Conservation (phyloP, 1,284 basidiomycete genomes). For the Sporisorium iseilematis-ciliati region DNA sequence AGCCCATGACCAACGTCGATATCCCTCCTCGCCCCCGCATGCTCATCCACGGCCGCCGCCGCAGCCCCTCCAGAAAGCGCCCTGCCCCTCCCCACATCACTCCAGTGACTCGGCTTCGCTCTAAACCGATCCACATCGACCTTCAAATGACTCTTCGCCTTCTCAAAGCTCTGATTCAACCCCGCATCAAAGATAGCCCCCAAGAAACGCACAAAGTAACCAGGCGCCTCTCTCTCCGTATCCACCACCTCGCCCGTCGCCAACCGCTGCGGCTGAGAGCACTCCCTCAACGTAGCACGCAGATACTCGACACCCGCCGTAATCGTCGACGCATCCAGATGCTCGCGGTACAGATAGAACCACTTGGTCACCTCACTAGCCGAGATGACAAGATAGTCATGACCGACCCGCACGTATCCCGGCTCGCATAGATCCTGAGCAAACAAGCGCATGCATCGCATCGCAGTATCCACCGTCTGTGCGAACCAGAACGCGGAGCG, state of each 20-base stretch:
- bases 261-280: conserved; percentile 39
- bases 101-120: conserved; percentile 7
- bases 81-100: background rate
- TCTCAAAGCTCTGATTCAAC: conserved; percentile 38
- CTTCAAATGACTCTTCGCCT: conserved; percentile 14
- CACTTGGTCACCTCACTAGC: conserved; percentile 48
- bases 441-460: conserved; percentile 39
- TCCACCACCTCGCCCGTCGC: conserved; percentile 41
- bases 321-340: conserved; percentile 33
- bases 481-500: conserved; percentile 49
- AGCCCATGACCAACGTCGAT: background rate
- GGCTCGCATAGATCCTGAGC: conserved; percentile 37
- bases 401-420: conserved; percentile 44
- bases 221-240: conserved; percentile 50
- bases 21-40: conserved; percentile 6
- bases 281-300: conserved; percentile 34
- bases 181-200: conserved; percentile 42
- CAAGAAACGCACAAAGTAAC: conserved; percentile 44
- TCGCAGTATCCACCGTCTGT: conserved; percentile 34
- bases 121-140: conserved; percentile 13
- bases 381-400: conserved; percentile 49
- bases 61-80: conserved; percentile 8
- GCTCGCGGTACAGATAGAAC: conserved; percentile 46
- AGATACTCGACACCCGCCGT: conserved; percentile 28
- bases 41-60: conserved; percentile 8